Percentiles rank a stretch among this genome's conserved stretches.
These are phyloP conservation scores for Platismatia glauca DNA, from an alignment of 495 filamentous ascomycete genomes.

Conservation along the genomic window DNA sequence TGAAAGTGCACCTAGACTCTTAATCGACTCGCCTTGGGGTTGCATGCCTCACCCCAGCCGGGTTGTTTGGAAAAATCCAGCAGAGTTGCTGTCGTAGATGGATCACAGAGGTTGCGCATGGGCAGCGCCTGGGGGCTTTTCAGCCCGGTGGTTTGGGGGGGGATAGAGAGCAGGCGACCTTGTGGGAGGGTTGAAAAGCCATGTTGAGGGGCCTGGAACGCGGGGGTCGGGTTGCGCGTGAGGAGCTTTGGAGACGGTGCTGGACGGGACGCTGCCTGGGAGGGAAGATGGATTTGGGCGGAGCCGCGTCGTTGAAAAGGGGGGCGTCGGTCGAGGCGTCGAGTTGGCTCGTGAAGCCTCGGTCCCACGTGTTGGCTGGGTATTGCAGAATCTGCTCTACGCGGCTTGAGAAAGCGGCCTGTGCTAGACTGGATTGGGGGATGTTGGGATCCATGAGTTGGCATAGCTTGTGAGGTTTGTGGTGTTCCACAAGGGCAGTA, in stretches of 20 bases:
- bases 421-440: constrained; percentile 55
- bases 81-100: background rate
- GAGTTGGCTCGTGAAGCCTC: constrained; percentile 70
- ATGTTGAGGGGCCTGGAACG: background rate
- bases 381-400: constrained; percentile 76
- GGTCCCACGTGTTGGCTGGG: constrained; percentile 93
- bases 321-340: constrained; percentile 81
- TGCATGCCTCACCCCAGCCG: background rate
- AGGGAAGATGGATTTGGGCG: background rate
- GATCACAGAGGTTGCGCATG: background rate
- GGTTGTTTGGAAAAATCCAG: background rate
- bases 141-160: background rate
- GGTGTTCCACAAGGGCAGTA: constrained; percentile 59
- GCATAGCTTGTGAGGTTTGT: constrained; percentile 60
- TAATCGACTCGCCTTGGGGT: background rate
- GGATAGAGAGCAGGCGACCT: background rate
- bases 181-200: background rate
- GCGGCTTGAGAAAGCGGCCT: constrained; percentile 86
- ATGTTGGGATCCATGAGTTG: constrained; percentile 56
- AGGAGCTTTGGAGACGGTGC: background rate
- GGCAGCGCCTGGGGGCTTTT: background rate
- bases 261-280: background rate
- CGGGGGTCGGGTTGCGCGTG: background rate
- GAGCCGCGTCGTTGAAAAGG: constrained; percentile 60
- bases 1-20: constrained; percentile 22